Conservation (phyloP, 1,284 basidiomycete species). For the Puccinia horiana region DNA sequence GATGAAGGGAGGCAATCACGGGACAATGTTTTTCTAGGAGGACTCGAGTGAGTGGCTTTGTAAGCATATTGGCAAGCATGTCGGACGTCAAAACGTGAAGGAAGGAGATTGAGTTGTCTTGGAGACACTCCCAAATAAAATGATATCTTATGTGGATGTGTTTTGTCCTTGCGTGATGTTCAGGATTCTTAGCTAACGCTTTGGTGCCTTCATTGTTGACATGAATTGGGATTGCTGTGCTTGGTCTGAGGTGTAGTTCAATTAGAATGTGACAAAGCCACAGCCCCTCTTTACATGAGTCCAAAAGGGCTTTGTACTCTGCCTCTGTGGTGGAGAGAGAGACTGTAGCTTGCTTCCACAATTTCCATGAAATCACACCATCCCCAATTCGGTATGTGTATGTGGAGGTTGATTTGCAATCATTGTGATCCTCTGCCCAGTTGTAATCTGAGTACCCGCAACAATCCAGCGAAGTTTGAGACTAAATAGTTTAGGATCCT, state of each 20-base stretch:
- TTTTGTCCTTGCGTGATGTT: too few species aligned
- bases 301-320: slow-evolving; percentile 1
- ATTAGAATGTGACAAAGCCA: not conserved
- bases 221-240: too few species aligned
- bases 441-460: not conserved
- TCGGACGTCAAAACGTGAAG: too few species aligned
- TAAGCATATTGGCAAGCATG: too few species aligned
- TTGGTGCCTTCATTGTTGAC: too few species aligned
- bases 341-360: not conserved
- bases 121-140: too few species aligned
- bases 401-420: not conserved
- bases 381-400: not conserved
- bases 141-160: too few species aligned
- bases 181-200: too few species aligned
- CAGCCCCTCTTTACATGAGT: not conserved
- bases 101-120: too few species aligned
- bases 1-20: too few species aligned
- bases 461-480: not conserved
- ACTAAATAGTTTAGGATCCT: not conserved
- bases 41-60: too few species aligned
- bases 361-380: not conserved
- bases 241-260: not conserved
- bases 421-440: slow-evolving; percentile 2
- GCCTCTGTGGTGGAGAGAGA: not conserved
- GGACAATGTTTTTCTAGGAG: too few species aligned